phyloP scores from a whole-genome alignment of 148 eudicot species.

The Amaranthus palmeri region DNA sequence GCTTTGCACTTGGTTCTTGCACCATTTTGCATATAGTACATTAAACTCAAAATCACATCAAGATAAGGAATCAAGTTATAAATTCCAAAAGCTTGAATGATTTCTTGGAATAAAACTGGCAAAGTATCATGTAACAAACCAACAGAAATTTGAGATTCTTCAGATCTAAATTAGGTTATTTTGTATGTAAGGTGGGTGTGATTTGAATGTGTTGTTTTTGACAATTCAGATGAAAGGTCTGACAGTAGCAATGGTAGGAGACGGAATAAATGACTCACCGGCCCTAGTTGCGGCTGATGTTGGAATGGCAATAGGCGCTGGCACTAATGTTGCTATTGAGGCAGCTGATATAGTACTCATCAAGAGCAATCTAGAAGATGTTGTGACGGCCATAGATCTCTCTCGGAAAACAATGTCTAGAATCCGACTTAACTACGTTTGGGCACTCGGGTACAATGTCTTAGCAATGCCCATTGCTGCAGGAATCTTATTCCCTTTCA shows the following conservation, averaged over 20 bases:
- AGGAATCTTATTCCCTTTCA: conserved; percentile 76
- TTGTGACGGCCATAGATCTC: conserved; percentile 85
- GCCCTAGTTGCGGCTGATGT: conserved; percentile 92
- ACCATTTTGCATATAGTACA: too few species aligned
- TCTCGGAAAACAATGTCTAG: conserved; percentile 79
- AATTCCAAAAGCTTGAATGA: too few species aligned
- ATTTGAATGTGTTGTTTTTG: not conserved
- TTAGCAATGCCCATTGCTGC: conserved; percentile 93
- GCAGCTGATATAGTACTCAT: conserved; percentile 93
- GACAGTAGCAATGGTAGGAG: conserved; percentile 94
- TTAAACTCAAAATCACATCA: too few species aligned
- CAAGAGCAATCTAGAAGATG: conserved; percentile 88
- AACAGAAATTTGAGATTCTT: too few species aligned
- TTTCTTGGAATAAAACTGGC: too few species aligned
- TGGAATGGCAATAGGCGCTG: conserved; percentile 97
- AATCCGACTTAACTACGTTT: conserved; percentile 76
- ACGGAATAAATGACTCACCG: conserved; percentile 97
- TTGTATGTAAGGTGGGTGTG: too few species aligned
- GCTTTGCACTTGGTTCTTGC: too few species aligned
- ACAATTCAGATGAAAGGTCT: conserved; percentile 61
- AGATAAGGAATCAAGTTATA: too few species aligned
- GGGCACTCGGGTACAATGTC: conserved; percentile 96
- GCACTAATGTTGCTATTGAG: conserved; percentile 94
- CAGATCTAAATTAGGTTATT: too few species aligned
- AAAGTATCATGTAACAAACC: too few species aligned